Evolutionary conservation across 257 asterid species (phyloP).

Genomic region (Linderniella brevidens): DNA sequence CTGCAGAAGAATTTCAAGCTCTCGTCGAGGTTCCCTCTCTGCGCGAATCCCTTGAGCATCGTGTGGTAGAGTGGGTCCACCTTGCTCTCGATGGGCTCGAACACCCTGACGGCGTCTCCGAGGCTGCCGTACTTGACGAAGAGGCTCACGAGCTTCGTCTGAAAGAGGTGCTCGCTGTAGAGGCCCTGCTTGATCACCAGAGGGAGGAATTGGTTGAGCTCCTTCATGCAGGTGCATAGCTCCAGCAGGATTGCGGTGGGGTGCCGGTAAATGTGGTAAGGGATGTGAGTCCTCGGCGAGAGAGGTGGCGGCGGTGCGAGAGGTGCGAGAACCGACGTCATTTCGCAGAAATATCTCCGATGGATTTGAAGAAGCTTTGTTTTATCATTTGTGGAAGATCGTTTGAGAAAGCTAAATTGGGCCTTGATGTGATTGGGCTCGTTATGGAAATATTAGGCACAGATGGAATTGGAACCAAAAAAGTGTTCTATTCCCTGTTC

Average conservation of each 20-base stretch:
- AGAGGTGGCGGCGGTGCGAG: constrained; percentile 20
- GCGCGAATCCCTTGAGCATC: constrained; percentile 52
- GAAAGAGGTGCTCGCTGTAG: constrained; percentile 52
- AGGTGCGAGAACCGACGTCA: no score
- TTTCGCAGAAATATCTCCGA: no score
- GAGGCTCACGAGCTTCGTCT: constrained; percentile 66
- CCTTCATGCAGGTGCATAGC: constrained; percentile 49
- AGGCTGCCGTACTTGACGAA: constrained; percentile 66
- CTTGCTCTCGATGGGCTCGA: constrained; percentile 45
- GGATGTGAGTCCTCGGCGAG: constrained; percentile 41
- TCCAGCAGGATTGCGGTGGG: constrained; percentile 74
- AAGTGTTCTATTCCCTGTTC: no score
- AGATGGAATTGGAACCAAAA: no score
- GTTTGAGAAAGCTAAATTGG: no score
- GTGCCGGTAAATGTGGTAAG: constrained; percentile 49
- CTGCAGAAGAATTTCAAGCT: constrained; percentile 42
- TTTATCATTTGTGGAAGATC: no score
- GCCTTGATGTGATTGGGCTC: no score
- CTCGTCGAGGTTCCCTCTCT: constrained; percentile 20
- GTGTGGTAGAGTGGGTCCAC: constrained; percentile 60
- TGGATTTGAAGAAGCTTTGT: no score
- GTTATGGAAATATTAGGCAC: no score
- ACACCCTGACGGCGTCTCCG: constrained; percentile 52
- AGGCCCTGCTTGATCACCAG: constrained; percentile 56
- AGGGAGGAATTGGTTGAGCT: constrained; percentile 68